Percentiles rank a stretch among this genome's conserved stretches.
phyloP scores from a whole-genome alignment of 768 basidiomycete genomes.

The Naganishia vishniacii region DNA sequence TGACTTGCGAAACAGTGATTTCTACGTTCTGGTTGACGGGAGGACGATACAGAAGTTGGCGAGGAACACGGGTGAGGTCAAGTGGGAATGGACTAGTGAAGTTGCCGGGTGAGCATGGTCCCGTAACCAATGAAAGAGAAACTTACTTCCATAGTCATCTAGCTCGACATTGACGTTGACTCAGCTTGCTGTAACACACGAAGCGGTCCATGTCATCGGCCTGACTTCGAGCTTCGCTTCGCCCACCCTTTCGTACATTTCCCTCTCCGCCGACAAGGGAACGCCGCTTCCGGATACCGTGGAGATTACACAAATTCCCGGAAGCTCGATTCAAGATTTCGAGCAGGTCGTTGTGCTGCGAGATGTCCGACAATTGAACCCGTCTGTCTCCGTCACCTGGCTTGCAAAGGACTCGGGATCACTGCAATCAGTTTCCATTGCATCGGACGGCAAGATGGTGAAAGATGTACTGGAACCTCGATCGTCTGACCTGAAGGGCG shows the following conservation, averaged over 20 bases:
- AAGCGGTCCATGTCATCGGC: slow-evolving; percentile 59
- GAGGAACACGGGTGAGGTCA: slow-evolving; percentile 54
- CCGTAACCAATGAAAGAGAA: neutral
- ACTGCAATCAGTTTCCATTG: neutral
- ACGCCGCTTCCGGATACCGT: slow-evolving; percentile 48
- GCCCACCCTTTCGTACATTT: slow-evolving; percentile 64
- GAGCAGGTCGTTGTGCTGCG: slow-evolving; percentile 42
- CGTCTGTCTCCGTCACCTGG: slow-evolving; percentile 10
- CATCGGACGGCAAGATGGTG: neutral
- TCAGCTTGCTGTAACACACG: slow-evolving; percentile 56
- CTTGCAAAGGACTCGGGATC: slow-evolving; percentile 1
- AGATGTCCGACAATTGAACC: neutral
- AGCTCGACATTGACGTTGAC: slow-evolving; percentile 66
- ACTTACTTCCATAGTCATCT: neutral
- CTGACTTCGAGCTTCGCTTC: slow-evolving; percentile 55
- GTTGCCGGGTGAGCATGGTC: neutral
- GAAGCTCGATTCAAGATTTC: slow-evolving; percentile 52
- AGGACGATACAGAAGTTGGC: slow-evolving; percentile 57
- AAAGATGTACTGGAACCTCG: neutral
- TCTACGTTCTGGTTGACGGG: slow-evolving; percentile 39
- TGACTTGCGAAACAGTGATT: slow-evolving; percentile 36
- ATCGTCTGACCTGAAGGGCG: neutral
- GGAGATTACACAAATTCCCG: slow-evolving; percentile 54
- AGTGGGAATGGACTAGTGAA: slow-evolving; percentile 58
- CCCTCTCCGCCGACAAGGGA: slow-evolving; percentile 53